Base-by-base conservation (phyloP, 2,329 filamentous ascomycete species). In the Xylariaceae sp. region DNA sequence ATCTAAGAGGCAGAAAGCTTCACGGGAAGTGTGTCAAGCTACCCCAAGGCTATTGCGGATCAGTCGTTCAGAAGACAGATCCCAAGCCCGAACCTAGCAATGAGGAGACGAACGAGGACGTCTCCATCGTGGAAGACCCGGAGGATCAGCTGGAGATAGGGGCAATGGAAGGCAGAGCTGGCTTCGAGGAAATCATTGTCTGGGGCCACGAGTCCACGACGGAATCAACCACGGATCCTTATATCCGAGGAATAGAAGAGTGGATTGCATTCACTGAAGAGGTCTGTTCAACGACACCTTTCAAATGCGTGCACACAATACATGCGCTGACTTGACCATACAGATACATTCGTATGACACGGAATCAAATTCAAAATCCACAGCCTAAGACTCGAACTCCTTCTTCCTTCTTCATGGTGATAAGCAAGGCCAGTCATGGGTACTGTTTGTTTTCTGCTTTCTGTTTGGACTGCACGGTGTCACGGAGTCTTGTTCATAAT, bases 1-100 rank as follows among this genome's bases (percentile, higher is more conserved):
- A 91, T 63, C 87, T 95, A 56, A 85, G 91, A 54, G 91, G 91
- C 32, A 82, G 90, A 43, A 91, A 87, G 64, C 76, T 96, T 1
- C 76, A 82, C 41, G 90, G 88, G 39, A 85, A 81, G 53, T 63
- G 72, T 1, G 68, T 94, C 3, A 73, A 75, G 3, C 66, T 96
- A 0, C 90, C 91, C 0, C 71, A 81, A n/a, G 79, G 81, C 3
- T 95, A 91, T 65, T 75, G 80, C 56, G 86, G 87, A 10, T 67
- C 86, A 1, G 72, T 90, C 1, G 75, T 80, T 33, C 73, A 76
- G 44, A 73, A 72, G 47, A 75, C 72, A 53, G 68, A 75, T 22
- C 66, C 55, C 19, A 63, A 51, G 48, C 65, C 48, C 40, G 64
- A 60, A 52, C 63, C 43, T 43, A 30, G 47, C 39, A 19, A 52